These are phyloP conservation scores for Scortechinia acanthostroma DNA, from an alignment of 2,329 filamentous ascomycete genomes.

Conservation along the genomic window DNA sequence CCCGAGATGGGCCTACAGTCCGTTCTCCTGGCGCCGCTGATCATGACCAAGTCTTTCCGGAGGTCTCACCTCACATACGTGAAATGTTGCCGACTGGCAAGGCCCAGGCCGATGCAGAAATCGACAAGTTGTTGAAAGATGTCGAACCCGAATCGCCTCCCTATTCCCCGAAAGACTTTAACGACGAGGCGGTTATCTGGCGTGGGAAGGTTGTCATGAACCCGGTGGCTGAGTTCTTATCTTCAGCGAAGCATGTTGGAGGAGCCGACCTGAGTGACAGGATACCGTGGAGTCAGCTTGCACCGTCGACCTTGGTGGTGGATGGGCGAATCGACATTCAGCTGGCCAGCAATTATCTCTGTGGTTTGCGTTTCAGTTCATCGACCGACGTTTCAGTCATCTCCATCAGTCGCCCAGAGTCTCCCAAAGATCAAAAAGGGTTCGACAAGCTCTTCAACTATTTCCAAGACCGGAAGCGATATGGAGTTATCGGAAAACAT, in stretches of 20 bases:
- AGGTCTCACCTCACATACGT: conserved; percentile 14
- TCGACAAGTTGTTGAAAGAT: conserved; percentile 81
- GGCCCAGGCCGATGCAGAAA: conserved; percentile 65
- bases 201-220: conserved; percentile 71
- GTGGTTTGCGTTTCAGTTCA: conserved; percentile 73
- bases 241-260: conserved; percentile 75
- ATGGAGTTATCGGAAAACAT: conserved; percentile 79
- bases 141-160: conserved; percentile 69
- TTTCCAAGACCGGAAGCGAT: conserved; percentile 74
- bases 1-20: not conserved
- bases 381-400: conserved; percentile 75
- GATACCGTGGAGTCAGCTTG: conserved; percentile 64
- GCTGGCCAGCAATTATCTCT: conserved; percentile 84
- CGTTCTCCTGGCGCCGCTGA: conserved; percentile 34
- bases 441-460: conserved; percentile 82
- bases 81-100: not conserved
- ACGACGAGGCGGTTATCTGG: conserved; percentile 66
- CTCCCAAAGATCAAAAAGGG: conserved; percentile 46
- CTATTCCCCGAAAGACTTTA: conserved; percentile 73
- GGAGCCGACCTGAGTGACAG: conserved; percentile 70
- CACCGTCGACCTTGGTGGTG: conserved; percentile 65
- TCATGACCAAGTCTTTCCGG: conserved; percentile 38
- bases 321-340: conserved; percentile 75
- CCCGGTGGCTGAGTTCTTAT: conserved; percentile 67
- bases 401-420: conserved; percentile 56